Conservation (phyloP, 2,329 filamentous ascomycete species). For the Microsporum ferrugineum region DNA sequence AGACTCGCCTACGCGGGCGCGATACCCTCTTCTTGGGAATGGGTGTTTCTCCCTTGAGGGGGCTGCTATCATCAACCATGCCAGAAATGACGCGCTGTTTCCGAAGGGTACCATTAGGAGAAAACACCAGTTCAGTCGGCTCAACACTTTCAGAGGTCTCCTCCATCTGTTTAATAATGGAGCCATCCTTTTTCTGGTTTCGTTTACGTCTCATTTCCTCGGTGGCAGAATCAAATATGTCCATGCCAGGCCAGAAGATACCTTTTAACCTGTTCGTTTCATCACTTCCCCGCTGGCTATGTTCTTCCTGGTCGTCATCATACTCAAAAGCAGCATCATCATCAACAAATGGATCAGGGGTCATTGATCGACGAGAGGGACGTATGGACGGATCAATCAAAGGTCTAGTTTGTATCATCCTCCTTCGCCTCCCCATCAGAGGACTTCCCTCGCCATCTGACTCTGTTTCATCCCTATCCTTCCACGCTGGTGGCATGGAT, state of each 20-base stretch:
- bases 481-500: slow-evolving; percentile 8
- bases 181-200: slow-evolving; percentile 42
- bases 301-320: slow-evolving; percentile 14
- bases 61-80: slow-evolving; percentile 38
- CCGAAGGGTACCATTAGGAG: slow-evolving; percentile 32
- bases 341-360: slow-evolving; percentile 16
- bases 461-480: slow-evolving; percentile 8
- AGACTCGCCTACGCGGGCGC: slow-evolving; percentile 20
- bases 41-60: slow-evolving; percentile 36
- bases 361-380: slow-evolving; percentile 1
- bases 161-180: slow-evolving; percentile 37
- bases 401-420: background rate
- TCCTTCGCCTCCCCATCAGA: slow-evolving; percentile 7
- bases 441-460: slow-evolving; percentile 14
- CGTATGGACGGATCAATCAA: background rate
- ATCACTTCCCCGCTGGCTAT: slow-evolving; percentile 18
- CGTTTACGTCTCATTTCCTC: slow-evolving; percentile 38
- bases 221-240: slow-evolving; percentile 42
- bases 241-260: slow-evolving; percentile 41
- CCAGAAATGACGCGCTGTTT: slow-evolving; percentile 38
- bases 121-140: slow-evolving; percentile 39
- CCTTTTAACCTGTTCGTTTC: slow-evolving; percentile 37
- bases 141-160: slow-evolving; percentile 34
- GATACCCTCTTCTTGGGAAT: slow-evolving; percentile 27
- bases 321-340: slow-evolving; percentile 16